Conservation (phyloP, 2,329 filamentous ascomycete genomes). For the Colletotrichum higginsianum region DNA sequence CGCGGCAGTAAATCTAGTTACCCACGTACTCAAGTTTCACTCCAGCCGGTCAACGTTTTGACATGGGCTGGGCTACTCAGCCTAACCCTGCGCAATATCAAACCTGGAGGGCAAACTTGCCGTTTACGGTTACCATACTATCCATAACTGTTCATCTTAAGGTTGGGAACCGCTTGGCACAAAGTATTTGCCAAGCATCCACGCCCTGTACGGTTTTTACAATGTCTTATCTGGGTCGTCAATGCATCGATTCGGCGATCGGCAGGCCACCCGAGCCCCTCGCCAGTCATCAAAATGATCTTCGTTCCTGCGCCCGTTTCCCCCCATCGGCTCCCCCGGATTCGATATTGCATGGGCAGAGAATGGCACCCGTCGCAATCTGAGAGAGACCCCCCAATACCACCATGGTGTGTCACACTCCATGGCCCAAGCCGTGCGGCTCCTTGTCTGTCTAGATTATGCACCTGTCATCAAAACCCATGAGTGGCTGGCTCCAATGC, state of each 20-base stretch:
- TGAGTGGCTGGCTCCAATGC: not conserved
- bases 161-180: too few relatives aligned
- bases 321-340: constrained; percentile 22
- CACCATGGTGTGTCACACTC: not conserved
- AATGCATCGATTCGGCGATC: not conserved
- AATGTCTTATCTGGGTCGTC: not conserved
- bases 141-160: too few relatives aligned
- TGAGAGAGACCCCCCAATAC: not conserved
- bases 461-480: not conserved
- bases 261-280: not conserved
- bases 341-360: constrained; percentile 1
- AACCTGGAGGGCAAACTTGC: too few relatives aligned
- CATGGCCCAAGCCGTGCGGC: not conserved
- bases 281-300: not conserved
- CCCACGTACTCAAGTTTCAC: too few relatives aligned
- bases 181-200: too few relatives aligned
- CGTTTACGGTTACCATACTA: too few relatives aligned
- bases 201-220: not conserved
- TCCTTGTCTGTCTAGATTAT: constrained; percentile 6
- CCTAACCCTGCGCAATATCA: too few relatives aligned
- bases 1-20: too few relatives aligned
- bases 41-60: too few relatives aligned
- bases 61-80: too few relatives aligned
- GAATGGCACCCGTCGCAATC: not conserved
- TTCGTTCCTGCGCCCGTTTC: not conserved